Evolutionary conservation across 257 asterid species (phyloP), one percentile per base, ranked within the genome.

Genomic region (Lantana camara): DNA sequence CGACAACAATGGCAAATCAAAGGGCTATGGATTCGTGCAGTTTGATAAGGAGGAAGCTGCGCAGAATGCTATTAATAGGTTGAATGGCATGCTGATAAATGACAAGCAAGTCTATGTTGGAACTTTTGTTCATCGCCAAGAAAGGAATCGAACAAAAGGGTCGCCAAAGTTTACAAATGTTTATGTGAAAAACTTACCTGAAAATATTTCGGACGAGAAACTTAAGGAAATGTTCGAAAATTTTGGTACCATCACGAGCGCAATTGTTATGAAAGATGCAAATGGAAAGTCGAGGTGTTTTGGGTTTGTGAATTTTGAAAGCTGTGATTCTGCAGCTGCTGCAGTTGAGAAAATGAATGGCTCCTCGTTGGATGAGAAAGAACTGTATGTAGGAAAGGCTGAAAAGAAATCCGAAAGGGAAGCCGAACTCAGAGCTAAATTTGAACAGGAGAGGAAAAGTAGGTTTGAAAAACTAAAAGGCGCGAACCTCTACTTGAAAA

Each of bases 11-110:
- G 97, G 82, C 14, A 74, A 77, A 19, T 80, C 92, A 0, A 87
- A 75, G 68, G 97, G 97, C 16, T 82, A 87, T 30, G 97, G 96
- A 0, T 90, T 90, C n/a, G 95, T 90, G 24, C 97, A 90, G 65
- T 90, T 79, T 57, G 93, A 88, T 15, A 68, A 75, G 34, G 93
- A 88, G 22, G 89, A 88, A 62, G 80, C 91, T 27, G 96, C 97
- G 14, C 85, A 82, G 40, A 62, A 21, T 17, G 95, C 96, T 2
- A 82, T 84, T 48, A 68, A 72, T 22, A 53, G 71, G 45, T 55
- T 90, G 40, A 81, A 88, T 41, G 96, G 96, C 14, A 88, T 90
- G 97, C 63, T 90, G 24, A 69, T 90, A 27, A 88, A 90, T 17
- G 97, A 83, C 44, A 90, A 84, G 75, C 84, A 90, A 66, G 95